Evolutionary conservation across 805 yeast species (phyloP), one percentile per base, ranked within the genome.

Genomic region (Maudiozyma turicensis): DNA sequence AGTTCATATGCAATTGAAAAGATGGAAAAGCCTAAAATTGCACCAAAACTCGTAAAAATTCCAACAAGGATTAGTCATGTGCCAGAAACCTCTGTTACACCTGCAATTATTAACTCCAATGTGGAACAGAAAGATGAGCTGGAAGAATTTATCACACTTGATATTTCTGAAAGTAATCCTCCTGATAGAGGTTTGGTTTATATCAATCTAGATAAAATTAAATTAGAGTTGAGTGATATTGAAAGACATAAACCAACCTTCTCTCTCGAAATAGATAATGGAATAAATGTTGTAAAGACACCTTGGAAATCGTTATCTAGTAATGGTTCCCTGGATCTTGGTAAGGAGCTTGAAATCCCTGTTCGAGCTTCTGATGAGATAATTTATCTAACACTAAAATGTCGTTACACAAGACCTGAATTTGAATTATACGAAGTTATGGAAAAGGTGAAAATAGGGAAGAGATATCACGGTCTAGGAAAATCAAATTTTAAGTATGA

Each of bases 211-310:
- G 66, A 74, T 46, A 74, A 74, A 1, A 61, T 80, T 48, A 72
- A 71, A 32, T 56, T 81, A 28, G 62, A 64, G n/a, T 60, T 82
- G 39, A 76, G 81, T 1, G 78, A 75, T 20, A 54, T 77, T 32
- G 58, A 55, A 20, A 61, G 64, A 7, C 75, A 74, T 45, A 65
- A 74, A 15, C 81, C 78, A 0, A 69, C 72, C 48, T 74, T 78
- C 60, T 72, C 75, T 47, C 54, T 81, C 15, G 75, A 79, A 5
- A 58, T 70, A 46, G 96, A 89, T 62, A 89, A 89, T 61, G 95
- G 95, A 6, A 78, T 80, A 38, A 95, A 89, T 60, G 77, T 86
- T 50, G 76, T 86, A 44, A 76, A 81, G 37, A 87, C 95, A 0
- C 76, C 81, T 8, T 72, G 75, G 64, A 55, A 65, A 43, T 53